phyloP scores from a whole-genome alignment of 225 moss, liverwort and hornwort species.

The Rhytidiadelphus loreus region DNA sequence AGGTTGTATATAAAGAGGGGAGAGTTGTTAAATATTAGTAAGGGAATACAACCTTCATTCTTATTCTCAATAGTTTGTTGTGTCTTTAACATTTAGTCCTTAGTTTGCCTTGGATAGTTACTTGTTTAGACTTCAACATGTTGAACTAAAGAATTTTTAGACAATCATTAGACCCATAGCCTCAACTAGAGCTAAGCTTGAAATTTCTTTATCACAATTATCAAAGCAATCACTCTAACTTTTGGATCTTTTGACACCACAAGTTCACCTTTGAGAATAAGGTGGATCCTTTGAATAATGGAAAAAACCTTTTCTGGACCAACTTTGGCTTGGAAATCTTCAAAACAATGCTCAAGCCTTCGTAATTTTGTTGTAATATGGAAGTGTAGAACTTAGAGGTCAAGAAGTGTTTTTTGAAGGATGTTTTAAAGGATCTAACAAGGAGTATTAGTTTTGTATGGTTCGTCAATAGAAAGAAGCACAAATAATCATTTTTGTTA shows the following conservation, averaged over 20 bases:
- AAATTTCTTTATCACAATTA: not conserved
- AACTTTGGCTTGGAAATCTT: too few relatives aligned
- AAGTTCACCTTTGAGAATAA: not conserved
- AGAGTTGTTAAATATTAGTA: too few relatives aligned
- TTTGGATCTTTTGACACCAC: too few relatives aligned
- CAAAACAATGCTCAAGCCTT: too few relatives aligned
- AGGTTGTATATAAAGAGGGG: not conserved
- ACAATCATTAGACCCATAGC: not conserved
- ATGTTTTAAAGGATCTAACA: too few relatives aligned
- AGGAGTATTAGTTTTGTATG: too few relatives aligned
- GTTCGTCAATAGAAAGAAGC: too few relatives aligned
- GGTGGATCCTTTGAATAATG: fast-evolving
- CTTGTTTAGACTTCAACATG: not conserved
- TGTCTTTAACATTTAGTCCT: not conserved
- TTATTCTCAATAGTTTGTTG: fast-evolving
- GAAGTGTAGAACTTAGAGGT: fast-evolving
- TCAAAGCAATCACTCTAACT: fast-evolving
- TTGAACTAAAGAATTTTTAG: not conserved
- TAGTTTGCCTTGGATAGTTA: not conserved
- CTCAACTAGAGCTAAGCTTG: not conserved
- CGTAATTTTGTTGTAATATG: not conserved
- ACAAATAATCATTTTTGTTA: too few relatives aligned
- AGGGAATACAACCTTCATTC: not conserved
- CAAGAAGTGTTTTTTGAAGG: too few relatives aligned
- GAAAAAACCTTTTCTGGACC: fast-evolving